Percentiles rank a stretch among this genome's conserved stretches.
Conservation (phyloP, 202 grass and related monocot genomes). For the Schoenoplectus triqueter region DNA sequence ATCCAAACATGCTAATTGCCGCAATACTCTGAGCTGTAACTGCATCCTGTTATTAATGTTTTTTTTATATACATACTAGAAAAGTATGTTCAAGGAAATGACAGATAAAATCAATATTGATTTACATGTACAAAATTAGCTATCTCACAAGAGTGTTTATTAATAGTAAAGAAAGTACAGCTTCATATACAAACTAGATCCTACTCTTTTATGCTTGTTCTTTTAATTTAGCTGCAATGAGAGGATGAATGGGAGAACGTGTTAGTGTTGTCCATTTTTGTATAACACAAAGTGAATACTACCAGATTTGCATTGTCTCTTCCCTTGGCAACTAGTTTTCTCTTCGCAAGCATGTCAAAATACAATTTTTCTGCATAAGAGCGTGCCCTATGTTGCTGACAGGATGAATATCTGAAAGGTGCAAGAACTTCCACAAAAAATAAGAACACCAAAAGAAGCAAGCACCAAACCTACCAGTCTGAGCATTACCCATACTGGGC, state of each 20-base stretch:
- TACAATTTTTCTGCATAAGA: conserved; percentile 3
- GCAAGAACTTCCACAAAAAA: neutral
- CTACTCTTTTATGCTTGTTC: neutral
- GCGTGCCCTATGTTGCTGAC: neutral
- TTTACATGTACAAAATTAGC: conserved; percentile 42
- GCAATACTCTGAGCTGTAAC: neutral
- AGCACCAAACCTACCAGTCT: neutral
- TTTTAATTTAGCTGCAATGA: neutral
- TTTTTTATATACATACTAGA: conserved; percentile 25
- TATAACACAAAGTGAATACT: neutral
- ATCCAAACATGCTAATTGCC: neutral
- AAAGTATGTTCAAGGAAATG: neutral
- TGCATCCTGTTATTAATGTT: neutral
- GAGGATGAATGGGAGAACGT: neutral
- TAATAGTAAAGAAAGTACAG: conserved; percentile 20
- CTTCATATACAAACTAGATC: conserved; percentile 34
- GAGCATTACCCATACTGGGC: neutral
- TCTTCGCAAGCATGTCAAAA: neutral
- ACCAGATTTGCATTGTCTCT: neutral
- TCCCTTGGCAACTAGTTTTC: neutral
- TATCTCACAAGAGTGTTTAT: conserved; percentile 24
- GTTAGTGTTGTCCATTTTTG: conserved; percentile 25
- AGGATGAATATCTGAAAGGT: neutral
- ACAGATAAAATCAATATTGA: conserved; percentile 18
- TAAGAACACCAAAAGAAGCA: neutral